A percentile compares a stretch with the other conserved stretches of the same genome.
Evolutionary conservation across 345 rosid species (phyloP).

Genomic region (Populus ilicifolia): DNA sequence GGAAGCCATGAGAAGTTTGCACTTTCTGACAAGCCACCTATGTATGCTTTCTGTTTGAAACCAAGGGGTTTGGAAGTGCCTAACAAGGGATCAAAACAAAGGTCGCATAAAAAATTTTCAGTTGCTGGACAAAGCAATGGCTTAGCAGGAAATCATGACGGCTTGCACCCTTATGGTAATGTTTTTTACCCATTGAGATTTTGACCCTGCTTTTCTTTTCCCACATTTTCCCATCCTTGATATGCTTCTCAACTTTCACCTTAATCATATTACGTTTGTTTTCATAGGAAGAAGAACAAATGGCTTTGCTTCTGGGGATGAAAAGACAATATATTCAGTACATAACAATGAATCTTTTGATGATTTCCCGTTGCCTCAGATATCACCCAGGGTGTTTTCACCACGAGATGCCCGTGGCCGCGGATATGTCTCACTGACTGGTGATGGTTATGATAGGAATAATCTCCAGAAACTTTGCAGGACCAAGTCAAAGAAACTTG

Average conservation of each 20-base stretch:
- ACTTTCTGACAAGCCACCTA: constrained; percentile 63
- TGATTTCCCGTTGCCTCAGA: constrained; percentile 48
- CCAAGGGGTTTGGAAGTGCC: constrained; percentile 94
- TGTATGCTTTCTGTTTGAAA: constrained; percentile 97
- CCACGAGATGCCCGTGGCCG: constrained; percentile 34
- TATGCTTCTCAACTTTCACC: neutral
- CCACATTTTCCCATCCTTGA: neutral
- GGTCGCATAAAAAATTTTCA: constrained; percentile 69
- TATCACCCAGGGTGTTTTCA: constrained; percentile 40
- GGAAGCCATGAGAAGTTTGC: constrained; percentile 51
- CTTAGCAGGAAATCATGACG: constrained; percentile 52
- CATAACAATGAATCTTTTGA: constrained; percentile 54
- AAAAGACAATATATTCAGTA: constrained; percentile 42
- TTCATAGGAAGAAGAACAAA: constrained; percentile 64
- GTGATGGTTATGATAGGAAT: constrained; percentile 49
- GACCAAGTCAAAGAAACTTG: constrained; percentile 44
- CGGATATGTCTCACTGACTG: constrained; percentile 38
- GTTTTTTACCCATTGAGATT: neutral
- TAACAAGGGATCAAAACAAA: constrained; percentile 81
- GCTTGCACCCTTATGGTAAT: constrained; percentile 47
- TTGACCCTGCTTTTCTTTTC: neutral
- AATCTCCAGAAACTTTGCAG: constrained; percentile 46
- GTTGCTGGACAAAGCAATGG: constrained; percentile 52
- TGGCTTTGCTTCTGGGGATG: constrained; percentile 72
- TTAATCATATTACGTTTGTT: constrained; percentile 21